Percentiles rank a stretch among this genome's conserved stretches.
Evolutionary conservation across 2,329 filamentous ascomycete species (phyloP).

Genomic region (Epichloe amarillans): DNA sequence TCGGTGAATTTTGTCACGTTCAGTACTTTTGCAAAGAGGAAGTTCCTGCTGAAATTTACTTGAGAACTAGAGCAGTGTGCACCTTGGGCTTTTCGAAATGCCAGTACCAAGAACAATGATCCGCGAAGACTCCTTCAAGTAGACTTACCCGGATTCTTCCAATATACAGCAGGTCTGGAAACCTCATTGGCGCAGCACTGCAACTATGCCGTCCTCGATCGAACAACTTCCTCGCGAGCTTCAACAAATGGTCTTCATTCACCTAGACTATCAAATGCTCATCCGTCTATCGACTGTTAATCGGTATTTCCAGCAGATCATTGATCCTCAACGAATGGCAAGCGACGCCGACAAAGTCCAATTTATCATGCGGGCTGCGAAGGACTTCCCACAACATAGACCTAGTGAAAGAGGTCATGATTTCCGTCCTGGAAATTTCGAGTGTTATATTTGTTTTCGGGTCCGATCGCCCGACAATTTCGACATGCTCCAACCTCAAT

Average conservation of each 20-base stretch:
- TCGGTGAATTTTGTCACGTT: not conserved
- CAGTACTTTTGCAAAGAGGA: not conserved
- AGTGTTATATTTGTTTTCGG: constrained; percentile 29
- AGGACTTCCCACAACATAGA: constrained; percentile 27
- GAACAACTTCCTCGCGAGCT: constrained; percentile 22
- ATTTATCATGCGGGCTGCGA: constrained; percentile 28
- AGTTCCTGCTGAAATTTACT: not conserved
- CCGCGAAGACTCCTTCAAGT: constrained; percentile 2
- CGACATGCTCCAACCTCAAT: constrained; percentile 22
- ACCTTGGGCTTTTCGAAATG: not conserved
- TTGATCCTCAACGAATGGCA: constrained; percentile 23
- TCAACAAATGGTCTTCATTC: constrained; percentile 19
- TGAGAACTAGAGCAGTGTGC: not conserved
- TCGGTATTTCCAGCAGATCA: constrained; percentile 18
- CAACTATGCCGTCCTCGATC: constrained; percentile 13
- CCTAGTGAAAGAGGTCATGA: constrained; percentile 23
- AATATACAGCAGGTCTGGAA: constrained; percentile 1
- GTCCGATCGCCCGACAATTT: constrained; percentile 26
- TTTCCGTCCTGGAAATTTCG: constrained; percentile 27
- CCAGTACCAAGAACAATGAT: constrained; percentile 5
- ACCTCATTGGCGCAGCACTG: constrained; percentile 1
- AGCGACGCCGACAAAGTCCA: constrained; percentile 22
- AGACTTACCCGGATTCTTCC: constrained; percentile 1
- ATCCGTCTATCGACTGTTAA: constrained; percentile 26
- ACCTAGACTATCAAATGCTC: constrained; percentile 27